Evolutionary conservation across 2,329 filamentous ascomycete species (phyloP).

Genomic region (Botrytis squamosa): DNA sequence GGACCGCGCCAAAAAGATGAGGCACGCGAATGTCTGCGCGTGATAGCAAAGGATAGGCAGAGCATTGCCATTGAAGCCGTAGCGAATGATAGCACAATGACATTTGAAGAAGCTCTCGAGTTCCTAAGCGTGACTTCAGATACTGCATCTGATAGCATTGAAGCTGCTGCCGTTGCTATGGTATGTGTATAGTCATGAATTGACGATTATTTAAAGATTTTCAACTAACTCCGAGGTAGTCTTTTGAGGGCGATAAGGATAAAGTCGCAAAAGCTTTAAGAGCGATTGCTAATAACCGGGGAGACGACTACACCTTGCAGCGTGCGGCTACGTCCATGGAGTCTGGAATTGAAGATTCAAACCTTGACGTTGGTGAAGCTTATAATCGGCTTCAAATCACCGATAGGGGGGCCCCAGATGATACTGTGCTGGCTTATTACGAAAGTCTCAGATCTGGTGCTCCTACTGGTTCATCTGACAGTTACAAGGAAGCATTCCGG

Average conservation of each 20-base stretch:
- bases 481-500: slow-evolving; percentile 37
- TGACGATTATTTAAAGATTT: not conserved
- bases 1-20: slow-evolving; percentile 54
- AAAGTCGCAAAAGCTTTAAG: slow-evolving; percentile 36
- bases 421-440: slow-evolving; percentile 38
- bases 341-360: slow-evolving; percentile 29
- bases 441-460: slow-evolving; percentile 34
- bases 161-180: slow-evolving; percentile 37
- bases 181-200: slow-evolving; percentile 28
- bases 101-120: slow-evolving; percentile 61
- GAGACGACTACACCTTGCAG: slow-evolving; percentile 33
- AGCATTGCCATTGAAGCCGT: slow-evolving; percentile 58
- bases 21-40: slow-evolving; percentile 54
- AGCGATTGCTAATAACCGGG: slow-evolving; percentile 35
- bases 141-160: slow-evolving; percentile 37
- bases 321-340: slow-evolving; percentile 35
- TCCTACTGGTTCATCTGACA: slow-evolving; percentile 36
- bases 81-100: slow-evolving; percentile 56
- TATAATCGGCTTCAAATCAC: slow-evolving; percentile 39
- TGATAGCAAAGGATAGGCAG: slow-evolving; percentile 57
- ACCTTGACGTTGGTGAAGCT: slow-evolving; percentile 36
- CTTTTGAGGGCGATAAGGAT: slow-evolving; percentile 35
- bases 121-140: slow-evolving; percentile 51
- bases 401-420: slow-evolving; percentile 33
- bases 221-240: slow-evolving; percentile 27